These are phyloP conservation scores for Pisolithus sp. DNA, from an alignment of 768 basidiomycete species.

Conservation along the genomic window DNA sequence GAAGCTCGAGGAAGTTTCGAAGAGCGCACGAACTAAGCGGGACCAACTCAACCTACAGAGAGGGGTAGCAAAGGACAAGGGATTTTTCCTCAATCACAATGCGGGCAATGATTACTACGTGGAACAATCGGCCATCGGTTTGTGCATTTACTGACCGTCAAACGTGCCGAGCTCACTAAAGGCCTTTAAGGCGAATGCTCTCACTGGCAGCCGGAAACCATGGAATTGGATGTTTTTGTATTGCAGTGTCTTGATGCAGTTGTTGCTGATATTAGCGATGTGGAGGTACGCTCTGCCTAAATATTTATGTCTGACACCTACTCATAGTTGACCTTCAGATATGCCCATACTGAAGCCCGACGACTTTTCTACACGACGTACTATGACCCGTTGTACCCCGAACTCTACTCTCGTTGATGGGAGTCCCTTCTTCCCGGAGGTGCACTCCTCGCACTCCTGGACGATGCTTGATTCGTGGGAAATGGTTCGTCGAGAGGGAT, in stretches of 20 bases:
- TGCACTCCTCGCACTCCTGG: conserved; percentile 34
- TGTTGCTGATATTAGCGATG: conserved; percentile 43
- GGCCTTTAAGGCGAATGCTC: conserved; percentile 12
- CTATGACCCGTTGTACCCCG: conserved; percentile 73
- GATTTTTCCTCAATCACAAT: conserved; percentile 29
- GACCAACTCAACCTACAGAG: conserved; percentile 38
- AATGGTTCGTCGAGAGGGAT: conserved; percentile 36
- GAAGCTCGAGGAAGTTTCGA: conserved; percentile 49
- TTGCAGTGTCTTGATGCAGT: conserved; percentile 37
- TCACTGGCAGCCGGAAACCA: conserved; percentile 12
- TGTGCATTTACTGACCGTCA: conserved; percentile 10
- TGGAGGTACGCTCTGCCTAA: conserved; percentile 44
- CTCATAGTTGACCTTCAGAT: conserved; percentile 24
- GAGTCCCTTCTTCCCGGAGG: conserved; percentile 20
- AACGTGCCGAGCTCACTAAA: conserved; percentile 6
- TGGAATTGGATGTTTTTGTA: conserved; percentile 29
- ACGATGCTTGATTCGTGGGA: conserved; percentile 32
- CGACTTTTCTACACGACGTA: conserved; percentile 66
- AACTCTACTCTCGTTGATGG: conserved; percentile 50
- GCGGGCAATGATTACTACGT: conserved; percentile 31
- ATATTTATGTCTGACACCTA: background rate
- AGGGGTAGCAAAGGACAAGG: conserved; percentile 31
- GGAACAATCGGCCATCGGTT: conserved; percentile 35
- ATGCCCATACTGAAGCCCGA: conserved; percentile 43
- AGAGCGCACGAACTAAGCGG: conserved; percentile 44